Percentiles rank a stretch among this genome's conserved stretches.
phyloP scores from a whole-genome alignment of 2,329 filamentous ascomycete species.

The Penicillium verrucosum region DNA sequence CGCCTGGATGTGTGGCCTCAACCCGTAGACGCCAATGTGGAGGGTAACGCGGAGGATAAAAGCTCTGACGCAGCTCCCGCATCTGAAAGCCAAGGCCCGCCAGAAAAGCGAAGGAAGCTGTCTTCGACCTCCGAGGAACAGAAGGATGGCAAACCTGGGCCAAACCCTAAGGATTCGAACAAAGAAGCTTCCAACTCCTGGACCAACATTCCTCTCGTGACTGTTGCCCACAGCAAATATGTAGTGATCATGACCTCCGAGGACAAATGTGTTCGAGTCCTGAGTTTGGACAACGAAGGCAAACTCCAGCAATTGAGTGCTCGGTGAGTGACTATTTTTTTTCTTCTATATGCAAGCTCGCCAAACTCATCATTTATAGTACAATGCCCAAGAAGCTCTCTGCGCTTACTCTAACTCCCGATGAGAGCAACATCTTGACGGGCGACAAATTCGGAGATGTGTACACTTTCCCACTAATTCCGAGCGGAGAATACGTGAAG shows the following conservation, averaged over 20 bases:
- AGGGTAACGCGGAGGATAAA: constrained; percentile 25
- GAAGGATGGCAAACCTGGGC: constrained; percentile 11
- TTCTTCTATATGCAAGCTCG: background rate
- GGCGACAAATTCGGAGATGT: constrained; percentile 98
- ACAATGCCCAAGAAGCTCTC: constrained; percentile 87
- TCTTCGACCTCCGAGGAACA: constrained; percentile 28
- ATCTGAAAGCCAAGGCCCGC: constrained; percentile 34
- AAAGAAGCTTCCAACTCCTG: constrained; percentile 27
- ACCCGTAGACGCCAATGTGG: constrained; percentile 28
- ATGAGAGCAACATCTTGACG: constrained; percentile 69
- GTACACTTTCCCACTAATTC: constrained; percentile 75
- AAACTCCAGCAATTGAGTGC: constrained; percentile 65
- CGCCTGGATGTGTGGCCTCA: constrained; percentile 61
- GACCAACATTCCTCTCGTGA: constrained; percentile 67
- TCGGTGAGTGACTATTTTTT: constrained; percentile 52
- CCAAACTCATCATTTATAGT: constrained; percentile 45
- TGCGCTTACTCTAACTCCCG: constrained; percentile 66
- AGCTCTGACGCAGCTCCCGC: constrained; percentile 23
- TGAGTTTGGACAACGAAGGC: constrained; percentile 63
- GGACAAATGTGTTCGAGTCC: constrained; percentile 86
- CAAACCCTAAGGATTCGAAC: constrained; percentile 4
- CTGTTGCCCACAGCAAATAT: constrained; percentile 60
- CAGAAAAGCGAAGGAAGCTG: constrained; percentile 46
- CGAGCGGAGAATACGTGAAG: constrained; percentile 36
- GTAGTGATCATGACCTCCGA: constrained; percentile 79